Evolutionary conservation across 2,329 filamentous ascomycete genomes (phyloP).

Genomic region (Xenoacremonium recifei): DNA sequence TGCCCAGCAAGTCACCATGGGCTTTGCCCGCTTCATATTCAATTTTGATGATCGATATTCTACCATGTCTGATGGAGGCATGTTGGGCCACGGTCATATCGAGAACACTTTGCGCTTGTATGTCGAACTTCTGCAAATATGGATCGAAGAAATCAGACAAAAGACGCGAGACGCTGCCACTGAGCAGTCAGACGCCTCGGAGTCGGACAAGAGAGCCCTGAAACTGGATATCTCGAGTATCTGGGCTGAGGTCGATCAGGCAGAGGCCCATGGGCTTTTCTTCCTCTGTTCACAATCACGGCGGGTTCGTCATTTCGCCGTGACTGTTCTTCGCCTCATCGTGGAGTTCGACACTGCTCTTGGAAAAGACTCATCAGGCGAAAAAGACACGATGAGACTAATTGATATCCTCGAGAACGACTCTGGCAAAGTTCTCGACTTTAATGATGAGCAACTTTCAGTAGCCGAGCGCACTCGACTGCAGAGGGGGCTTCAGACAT

Average conservation of each 20-base stretch:
- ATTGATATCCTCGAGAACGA: constrained; percentile 92
- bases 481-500: constrained; percentile 84
- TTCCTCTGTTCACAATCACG: constrained; percentile 96
- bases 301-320: constrained; percentile 83
- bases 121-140: constrained; percentile 89
- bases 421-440: constrained; percentile 82
- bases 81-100: constrained; percentile 91
- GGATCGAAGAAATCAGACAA: constrained; percentile 93
- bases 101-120: constrained; percentile 92
- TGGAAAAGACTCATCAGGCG: constrained; percentile 60
- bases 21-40: constrained; percentile 96
- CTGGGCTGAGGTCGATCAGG: constrained; percentile 91
- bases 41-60: constrained; percentile 97
- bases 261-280: constrained; percentile 94
- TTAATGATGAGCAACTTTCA: constrained; percentile 87
- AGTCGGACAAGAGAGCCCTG: constrained; percentile 67
- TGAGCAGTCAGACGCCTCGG: constrained; percentile 61
- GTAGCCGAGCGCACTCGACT: constrained; percentile 90
- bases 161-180: constrained; percentile 73
- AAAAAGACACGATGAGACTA: constrained; percentile 68
- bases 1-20: constrained; percentile 93
- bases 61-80: constrained; percentile 96
- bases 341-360: constrained; percentile 91
- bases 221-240: constrained; percentile 84
- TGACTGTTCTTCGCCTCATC: constrained; percentile 87